phyloP scores from a whole-genome alignment of 1,284 basidiomycete species.

The Sanghuangporus weigelae region DNA sequence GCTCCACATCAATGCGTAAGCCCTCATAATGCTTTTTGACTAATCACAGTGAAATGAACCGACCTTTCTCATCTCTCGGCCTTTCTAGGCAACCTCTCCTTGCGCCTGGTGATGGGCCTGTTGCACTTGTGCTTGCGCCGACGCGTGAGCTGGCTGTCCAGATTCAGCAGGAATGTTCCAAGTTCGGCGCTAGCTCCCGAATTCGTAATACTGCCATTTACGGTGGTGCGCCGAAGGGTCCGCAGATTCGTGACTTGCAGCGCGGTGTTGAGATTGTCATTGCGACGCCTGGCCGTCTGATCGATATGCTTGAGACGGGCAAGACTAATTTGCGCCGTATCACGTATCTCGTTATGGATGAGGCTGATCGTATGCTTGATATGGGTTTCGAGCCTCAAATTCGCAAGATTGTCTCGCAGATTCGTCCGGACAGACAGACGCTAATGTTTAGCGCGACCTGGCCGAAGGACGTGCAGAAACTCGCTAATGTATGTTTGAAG shows the following conservation, averaged over 20 bases:
- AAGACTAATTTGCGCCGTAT: constrained; percentile 96
- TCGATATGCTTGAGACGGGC: constrained; percentile 93
- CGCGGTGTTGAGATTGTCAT: constrained; percentile 96
- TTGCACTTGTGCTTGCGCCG: constrained; percentile 94
- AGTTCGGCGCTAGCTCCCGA: constrained; percentile 87
- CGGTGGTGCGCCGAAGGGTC: constrained; percentile 97
- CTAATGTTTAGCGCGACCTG: constrained; percentile 99
- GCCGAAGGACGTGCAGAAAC: constrained; percentile 98
- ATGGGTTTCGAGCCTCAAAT: constrained; percentile 99
- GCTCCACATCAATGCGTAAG: constrained; percentile 98
- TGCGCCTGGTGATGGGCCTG: constrained; percentile 92
- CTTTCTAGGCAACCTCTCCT: constrained; percentile 80
- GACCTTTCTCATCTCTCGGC: not conserved
- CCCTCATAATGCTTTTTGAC: constrained; percentile 16
- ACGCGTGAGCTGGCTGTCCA: constrained; percentile 98
- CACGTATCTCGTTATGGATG: constrained; percentile 98
- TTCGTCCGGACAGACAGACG: constrained; percentile 93
- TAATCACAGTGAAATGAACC: not conserved
- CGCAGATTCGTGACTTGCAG: constrained; percentile 95
- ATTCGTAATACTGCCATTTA: constrained; percentile 99
- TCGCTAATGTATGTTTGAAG: constrained; percentile 64
- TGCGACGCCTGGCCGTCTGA: constrained; percentile 85
- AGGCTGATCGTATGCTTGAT: constrained; percentile 97
- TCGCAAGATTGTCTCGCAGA: constrained; percentile 95
- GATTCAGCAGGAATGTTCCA: constrained; percentile 97